phyloP scores from a whole-genome alignment of 768 basidiomycete genomes.

The Podaxis sp. region DNA sequence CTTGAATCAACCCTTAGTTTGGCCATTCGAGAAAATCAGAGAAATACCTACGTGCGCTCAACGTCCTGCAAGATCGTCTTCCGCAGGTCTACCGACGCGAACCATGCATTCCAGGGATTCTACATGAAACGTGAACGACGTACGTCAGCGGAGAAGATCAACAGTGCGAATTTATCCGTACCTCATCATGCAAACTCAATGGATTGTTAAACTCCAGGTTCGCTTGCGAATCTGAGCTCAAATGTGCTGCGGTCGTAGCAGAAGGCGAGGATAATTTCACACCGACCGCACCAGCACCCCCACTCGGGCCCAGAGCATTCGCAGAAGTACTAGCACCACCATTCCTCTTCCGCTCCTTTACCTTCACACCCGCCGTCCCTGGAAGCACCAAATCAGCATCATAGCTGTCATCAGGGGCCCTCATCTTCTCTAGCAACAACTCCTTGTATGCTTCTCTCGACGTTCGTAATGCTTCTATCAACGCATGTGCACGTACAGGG shows the following conservation, averaged over 20 bases:
- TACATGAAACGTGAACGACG: constrained; percentile 26
- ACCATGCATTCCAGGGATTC: constrained; percentile 98
- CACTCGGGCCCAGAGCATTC: neutral
- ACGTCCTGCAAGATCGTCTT: constrained; percentile 94
- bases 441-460: constrained; percentile 58
- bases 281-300: neutral
- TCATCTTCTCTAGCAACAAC: constrained; percentile 67
- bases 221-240: constrained; percentile 25
- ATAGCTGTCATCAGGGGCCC: constrained; percentile 81
- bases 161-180: constrained; percentile 24
- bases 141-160: constrained; percentile 1
- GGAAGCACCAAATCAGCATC: constrained; percentile 65
- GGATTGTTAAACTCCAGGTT: constrained; percentile 79
- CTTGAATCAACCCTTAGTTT: constrained; percentile 36
- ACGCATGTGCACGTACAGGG: constrained; percentile 33
- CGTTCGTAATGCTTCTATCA: constrained; percentile 42
- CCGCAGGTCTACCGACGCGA: constrained; percentile 82
- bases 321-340: constrained; percentile 8
- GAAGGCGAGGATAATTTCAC: constrained; percentile 17
- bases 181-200: constrained; percentile 76
- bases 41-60: constrained; percentile 78
- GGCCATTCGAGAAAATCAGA: neutral
- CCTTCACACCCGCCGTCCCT: constrained; percentile 26
- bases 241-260: constrained; percentile 27
- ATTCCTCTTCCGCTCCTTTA: constrained; percentile 6